Evolutionary conservation across 192 early-diverging fungal species (phyloP), one percentile per base, ranked within the genome.

Genomic region (Funneliformis geosporum): DNA sequence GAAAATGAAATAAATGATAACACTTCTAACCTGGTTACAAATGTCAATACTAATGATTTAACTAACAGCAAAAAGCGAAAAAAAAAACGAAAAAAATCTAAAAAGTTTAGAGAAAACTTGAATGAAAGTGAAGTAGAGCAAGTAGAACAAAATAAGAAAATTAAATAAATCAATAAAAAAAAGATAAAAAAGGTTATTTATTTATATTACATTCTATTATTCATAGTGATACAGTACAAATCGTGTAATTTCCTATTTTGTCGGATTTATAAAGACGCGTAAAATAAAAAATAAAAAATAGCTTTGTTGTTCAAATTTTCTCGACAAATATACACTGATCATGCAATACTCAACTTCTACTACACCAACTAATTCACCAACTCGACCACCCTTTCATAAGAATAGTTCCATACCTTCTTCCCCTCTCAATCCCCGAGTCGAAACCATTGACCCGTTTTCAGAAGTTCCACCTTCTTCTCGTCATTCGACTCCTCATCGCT

Each of bases 1-100:
- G 77, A 80, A 27, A 81, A 79, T 27, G 60, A 65, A n/a, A 66
- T 67, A 23, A 68, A 77, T 67, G 33, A 33, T 33, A 33, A 33
- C 2, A 33, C 33, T 33, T 33, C 33, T 33, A 33, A 33, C 33
- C 33, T 33, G 33, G 80, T 61, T 1, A 27, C 81, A 0, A 70
- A 74, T 28, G 69, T 80, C 12, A 10, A 77, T 55, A 55, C 50
- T 18, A 21, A 5, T 55, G 21, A 55, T 55, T 6, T 55, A 55
- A 16, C 16, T 55, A 55, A 55, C 21, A 55, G 6, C 6, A 55
- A 55, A 55, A 55, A 21, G 6, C 50, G 16, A 55, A 55, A 55
- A 55, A 14, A 16, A 55, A 55, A 55, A 21, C 16, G 50, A 55
- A 55, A 55, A 55, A 55, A 16, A 5, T 1, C 14, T 55, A 55